phyloP scores from a whole-genome alignment of 1,139 yeast species.

The Taiozyma onychis region DNA sequence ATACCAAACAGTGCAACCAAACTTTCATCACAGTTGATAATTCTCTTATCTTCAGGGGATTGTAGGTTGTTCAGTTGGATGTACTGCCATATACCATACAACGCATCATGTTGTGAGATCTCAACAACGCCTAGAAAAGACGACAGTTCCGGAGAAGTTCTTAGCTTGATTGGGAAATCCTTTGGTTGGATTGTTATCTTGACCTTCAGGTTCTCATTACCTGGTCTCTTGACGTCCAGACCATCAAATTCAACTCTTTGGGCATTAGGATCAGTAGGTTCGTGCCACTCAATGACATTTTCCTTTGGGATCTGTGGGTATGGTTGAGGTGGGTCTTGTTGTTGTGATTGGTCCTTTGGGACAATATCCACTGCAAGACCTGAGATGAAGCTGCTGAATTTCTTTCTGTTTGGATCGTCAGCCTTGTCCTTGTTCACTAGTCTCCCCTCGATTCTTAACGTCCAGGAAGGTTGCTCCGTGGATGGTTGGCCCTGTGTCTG shows the following conservation, averaged over 20 bases:
- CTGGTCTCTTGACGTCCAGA: conserved; percentile 76
- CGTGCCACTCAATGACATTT: conserved; percentile 65
- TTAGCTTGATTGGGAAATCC: conserved; percentile 60
- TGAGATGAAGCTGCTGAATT: conserved; percentile 77
- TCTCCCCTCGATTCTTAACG: conserved; percentile 83
- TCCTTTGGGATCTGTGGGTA: conserved; percentile 24
- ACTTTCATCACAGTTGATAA: conserved; percentile 64
- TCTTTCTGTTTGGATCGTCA: conserved; percentile 39
- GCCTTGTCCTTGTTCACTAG: conserved; percentile 44
- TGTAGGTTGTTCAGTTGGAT: conserved; percentile 68
- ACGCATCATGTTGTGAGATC: conserved; percentile 81
- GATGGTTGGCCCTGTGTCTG: conserved; percentile 41
- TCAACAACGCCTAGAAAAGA: conserved; percentile 69
- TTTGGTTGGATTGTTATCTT: conserved; percentile 78
- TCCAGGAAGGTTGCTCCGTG: conserved; percentile 60
- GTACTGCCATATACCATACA: conserved; percentile 85
- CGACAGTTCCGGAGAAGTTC: conserved; percentile 59
- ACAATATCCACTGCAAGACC: conserved; percentile 77
- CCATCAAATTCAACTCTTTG: conserved; percentile 70
- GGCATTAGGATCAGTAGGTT: conserved; percentile 34
- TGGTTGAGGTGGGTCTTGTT: conserved; percentile 14
- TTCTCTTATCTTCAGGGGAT: conserved; percentile 46
- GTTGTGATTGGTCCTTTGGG: conserved; percentile 27
- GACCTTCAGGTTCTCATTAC: conserved; percentile 59
- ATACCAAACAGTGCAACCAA: conserved; percentile 49